Conservation (phyloP, 2,329 filamentous ascomycete species). For the Colletotrichum trifolii region DNA sequence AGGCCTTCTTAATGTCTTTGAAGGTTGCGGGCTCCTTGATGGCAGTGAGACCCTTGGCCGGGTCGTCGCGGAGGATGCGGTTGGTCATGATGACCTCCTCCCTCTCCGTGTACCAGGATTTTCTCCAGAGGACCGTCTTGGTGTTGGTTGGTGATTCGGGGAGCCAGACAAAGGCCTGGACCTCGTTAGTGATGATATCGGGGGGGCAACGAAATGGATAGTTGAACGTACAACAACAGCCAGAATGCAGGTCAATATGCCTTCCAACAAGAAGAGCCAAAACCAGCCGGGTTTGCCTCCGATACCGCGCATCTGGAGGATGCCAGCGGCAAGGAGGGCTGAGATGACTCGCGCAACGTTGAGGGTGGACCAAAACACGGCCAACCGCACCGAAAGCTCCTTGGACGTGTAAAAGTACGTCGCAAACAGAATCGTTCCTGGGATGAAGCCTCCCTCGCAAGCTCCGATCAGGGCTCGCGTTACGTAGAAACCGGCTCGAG, state of each 20-base stretch:
- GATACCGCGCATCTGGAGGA: conserved; percentile 62
- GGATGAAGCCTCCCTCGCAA: conserved; percentile 60
- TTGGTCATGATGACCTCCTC: conserved; percentile 70
- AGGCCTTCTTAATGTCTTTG: conserved; percentile 56
- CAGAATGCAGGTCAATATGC: conserved; percentile 61
- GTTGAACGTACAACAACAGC: conserved; percentile 51
- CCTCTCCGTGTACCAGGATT: conserved; percentile 66
- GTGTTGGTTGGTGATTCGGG: conserved; percentile 50
- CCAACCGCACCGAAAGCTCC: conserved; percentile 62
- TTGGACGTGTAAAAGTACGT: conserved; percentile 44
- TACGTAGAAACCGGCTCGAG: conserved; percentile 52
- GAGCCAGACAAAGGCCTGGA: conserved; percentile 49
- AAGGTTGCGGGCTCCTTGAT: conserved; percentile 56
- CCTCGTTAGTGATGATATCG: conserved; percentile 44
- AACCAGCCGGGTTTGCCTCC: conserved; percentile 63
- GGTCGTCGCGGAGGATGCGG: conserved; percentile 64
- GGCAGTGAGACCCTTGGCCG: conserved; percentile 61
- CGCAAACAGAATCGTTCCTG: conserved; percentile 64
- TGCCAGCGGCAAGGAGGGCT: conserved; percentile 57
- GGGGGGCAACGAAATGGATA: background rate
- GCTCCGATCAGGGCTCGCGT: conserved; percentile 53
- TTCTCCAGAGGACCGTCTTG: conserved; percentile 58
- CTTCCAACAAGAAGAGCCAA: conserved; percentile 60
- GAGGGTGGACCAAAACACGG: conserved; percentile 73
- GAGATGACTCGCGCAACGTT: conserved; percentile 57